Evolutionary conservation across 2,329 filamentous ascomycete genomes (phyloP).

Genomic region (Microcera coccophila): DNA sequence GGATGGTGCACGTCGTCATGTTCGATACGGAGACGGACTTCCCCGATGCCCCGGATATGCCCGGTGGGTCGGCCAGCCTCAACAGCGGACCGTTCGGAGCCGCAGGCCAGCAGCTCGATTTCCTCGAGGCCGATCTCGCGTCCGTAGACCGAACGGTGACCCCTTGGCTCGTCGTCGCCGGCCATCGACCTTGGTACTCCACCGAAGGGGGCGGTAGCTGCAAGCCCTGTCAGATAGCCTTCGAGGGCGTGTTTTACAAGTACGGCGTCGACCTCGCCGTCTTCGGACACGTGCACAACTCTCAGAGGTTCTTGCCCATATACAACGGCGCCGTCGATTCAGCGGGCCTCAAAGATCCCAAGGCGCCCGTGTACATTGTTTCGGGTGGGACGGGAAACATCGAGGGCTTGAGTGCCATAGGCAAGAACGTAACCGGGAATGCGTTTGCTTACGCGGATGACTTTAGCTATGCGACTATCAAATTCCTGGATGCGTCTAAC

Average conservation of each 20-base stretch:
- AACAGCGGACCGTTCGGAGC: constrained; percentile 48
- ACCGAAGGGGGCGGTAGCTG: constrained; percentile 38
- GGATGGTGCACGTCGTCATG: constrained; percentile 29
- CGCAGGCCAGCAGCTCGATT: constrained; percentile 48
- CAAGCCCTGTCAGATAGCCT: constrained; percentile 46
- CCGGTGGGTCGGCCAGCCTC: constrained; percentile 27
- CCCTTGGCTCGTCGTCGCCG: constrained; percentile 39
- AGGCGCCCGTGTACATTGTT: constrained; percentile 37
- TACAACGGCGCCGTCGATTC: constrained; percentile 35
- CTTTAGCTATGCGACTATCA: constrained; percentile 49
- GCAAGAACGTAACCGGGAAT: constrained; percentile 40
- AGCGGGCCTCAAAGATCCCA: constrained; percentile 34
- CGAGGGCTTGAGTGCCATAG: constrained; percentile 46
- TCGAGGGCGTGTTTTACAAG: constrained; percentile 51
- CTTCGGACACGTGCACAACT: constrained; percentile 57
- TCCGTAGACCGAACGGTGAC: constrained; percentile 53
- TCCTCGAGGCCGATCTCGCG: constrained; percentile 52
- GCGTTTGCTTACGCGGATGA: constrained; percentile 49
- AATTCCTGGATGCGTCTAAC: constrained; percentile 42
- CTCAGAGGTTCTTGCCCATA: constrained; percentile 48
- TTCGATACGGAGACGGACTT: constrained; percentile 35
- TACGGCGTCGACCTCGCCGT: constrained; percentile 56
- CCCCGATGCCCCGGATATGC: constrained; percentile 27
- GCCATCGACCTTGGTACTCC: constrained; percentile 47
- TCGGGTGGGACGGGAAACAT: constrained; percentile 55